Base-by-base conservation (phyloP, 495 filamentous ascomycete species). In the Amphirosellinia nigrospora region DNA sequence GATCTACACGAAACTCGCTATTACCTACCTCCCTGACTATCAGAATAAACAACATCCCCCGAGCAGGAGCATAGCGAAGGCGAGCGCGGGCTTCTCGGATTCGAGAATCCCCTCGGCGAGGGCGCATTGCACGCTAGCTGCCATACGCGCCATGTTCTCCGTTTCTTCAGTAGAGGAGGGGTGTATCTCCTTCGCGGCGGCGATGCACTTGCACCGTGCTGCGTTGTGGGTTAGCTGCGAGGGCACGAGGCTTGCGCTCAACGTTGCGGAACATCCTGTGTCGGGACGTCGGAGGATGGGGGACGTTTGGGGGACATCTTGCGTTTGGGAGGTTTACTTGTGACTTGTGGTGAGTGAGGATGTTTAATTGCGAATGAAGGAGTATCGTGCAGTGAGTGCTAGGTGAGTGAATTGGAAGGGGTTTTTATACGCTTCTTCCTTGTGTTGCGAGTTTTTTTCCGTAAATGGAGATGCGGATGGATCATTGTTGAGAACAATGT, bases 171-270 rank as follows among this genome's bases (percentile, higher is more conserved):
- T 53, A 50, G 46, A 21, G 21, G n/a, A 21, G 46, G 4, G n/a
- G 36, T 39, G 4, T 39, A 8, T 39, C 7, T 36, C 3, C 34
- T 36, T 36, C 34, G 36, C 8, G 39, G 45, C 3, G 19, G 11
- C 26, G 50, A 75, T 34, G 36, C 73, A 75, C 68, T 73, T 71
- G 48, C 73, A 75, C 23, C 55, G 65, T 28, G 60, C 19, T 0
- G 50, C 64, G 46, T 36, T 38, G 16, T 75, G 71, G 2, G 21
- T 39, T 19, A 71, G 2, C 0, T 50, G 11, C 8, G 23, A 11
- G 9, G 70, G 70, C n/a, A 32, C 19, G 3, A 75, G 45, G 19
- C 52, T 45, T 3, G 64, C 7, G 21, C 64, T 36, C 5, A 75
- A 65, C 15, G 58, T 64, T 1, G 52, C 68, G 26, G 34, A 38